Percentiles rank a stretch among this genome's conserved stretches.
Conservation (phyloP, 495 filamentous ascomycete genomes). For the Staphylotrichum tortipilum region DNA sequence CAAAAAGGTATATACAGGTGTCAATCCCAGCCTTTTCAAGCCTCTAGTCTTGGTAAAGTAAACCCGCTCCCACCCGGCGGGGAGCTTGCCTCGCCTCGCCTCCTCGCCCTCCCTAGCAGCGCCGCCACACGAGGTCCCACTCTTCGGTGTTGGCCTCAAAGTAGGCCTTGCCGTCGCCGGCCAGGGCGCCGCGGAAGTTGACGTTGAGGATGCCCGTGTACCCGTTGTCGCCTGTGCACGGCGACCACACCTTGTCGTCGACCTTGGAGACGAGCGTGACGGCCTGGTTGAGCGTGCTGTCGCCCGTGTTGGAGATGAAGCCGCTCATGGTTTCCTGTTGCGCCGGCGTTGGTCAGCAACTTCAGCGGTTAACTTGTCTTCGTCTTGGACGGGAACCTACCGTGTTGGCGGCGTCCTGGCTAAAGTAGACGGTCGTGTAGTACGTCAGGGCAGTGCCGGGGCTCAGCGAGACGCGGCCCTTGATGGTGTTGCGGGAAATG, state of each 20-base stretch:
- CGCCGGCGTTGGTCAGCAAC: background rate
- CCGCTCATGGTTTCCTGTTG: conserved; percentile 20
- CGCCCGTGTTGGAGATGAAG: conserved; percentile 20
- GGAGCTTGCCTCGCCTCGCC: too few species aligned
- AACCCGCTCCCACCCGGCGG: too few species aligned
- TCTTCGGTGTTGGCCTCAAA: conserved; percentile 34
- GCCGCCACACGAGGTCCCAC: conserved; percentile 36
- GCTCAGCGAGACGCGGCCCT: conserved; percentile 26
- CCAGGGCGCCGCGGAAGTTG: conserved; percentile 37
- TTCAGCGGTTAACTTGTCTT: too few species aligned
- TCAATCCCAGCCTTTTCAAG: background rate
- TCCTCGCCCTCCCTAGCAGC: conserved; percentile 32
- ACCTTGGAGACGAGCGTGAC: conserved; percentile 25
- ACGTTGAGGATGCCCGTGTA: conserved; percentile 36
- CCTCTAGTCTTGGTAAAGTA: background rate
- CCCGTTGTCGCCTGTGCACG: conserved; percentile 28
- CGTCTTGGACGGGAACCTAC: conserved; percentile 20
- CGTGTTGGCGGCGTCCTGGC: conserved; percentile 29
- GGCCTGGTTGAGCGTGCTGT: conserved; percentile 19
- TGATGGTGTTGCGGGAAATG: conserved; percentile 25
- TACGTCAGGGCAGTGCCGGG: conserved; percentile 28
- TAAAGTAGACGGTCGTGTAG: conserved; percentile 34
- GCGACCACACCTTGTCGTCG: conserved; percentile 27
- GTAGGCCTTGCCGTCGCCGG: conserved; percentile 26
- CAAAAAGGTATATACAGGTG: background rate